These are phyloP conservation scores for Aspergillus olivimuriae DNA, from an alignment of 495 filamentous ascomycete species.

Conservation along the genomic window DNA sequence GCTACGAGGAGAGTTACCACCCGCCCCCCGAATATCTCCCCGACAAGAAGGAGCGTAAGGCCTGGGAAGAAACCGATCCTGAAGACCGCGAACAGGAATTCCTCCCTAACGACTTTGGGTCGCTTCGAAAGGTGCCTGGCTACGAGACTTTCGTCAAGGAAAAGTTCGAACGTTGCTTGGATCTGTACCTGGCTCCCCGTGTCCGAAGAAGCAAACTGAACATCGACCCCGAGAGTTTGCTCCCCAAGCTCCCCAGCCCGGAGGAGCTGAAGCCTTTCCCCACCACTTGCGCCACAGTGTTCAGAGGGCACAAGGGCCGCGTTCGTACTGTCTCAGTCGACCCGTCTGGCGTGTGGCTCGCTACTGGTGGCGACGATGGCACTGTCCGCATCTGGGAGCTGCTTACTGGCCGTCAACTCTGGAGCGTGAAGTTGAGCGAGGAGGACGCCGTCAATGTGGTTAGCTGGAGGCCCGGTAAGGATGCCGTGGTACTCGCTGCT, in stretches of 20 bases:
- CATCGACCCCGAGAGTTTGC: slow-evolving; percentile 87
- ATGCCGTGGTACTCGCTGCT: slow-evolving; percentile 73
- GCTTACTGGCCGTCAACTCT: slow-evolving; percentile 77
- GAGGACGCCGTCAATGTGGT: slow-evolving; percentile 83
- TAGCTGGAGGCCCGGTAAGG: slow-evolving; percentile 81
- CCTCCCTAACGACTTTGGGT: slow-evolving; percentile 70
- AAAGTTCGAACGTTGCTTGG: slow-evolving; percentile 90
- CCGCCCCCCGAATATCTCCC: slow-evolving; percentile 95
- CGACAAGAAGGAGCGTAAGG: slow-evolving; percentile 71
- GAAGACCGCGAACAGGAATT: slow-evolving; percentile 90
- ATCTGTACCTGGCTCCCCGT: slow-evolving; percentile 90
- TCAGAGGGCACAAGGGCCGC: slow-evolving; percentile 80
- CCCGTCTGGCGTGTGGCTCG: slow-evolving; percentile 69
- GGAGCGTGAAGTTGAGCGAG: slow-evolving; percentile 71
- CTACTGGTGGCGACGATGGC: slow-evolving; percentile 91
- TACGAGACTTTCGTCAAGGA: slow-evolving; percentile 89
- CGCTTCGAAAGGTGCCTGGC: slow-evolving; percentile 87
- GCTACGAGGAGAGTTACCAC: slow-evolving; percentile 92
- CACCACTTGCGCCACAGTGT: slow-evolving; percentile 75
- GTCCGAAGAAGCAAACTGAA: slow-evolving; percentile 90
- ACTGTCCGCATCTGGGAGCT: slow-evolving; percentile 90
- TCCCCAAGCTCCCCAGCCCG: slow-evolving; percentile 92
- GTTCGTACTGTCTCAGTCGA: slow-evolving; percentile 78
- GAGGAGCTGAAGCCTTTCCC: slow-evolving; percentile 93
- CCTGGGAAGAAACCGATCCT: slow-evolving; percentile 83